Evolutionary conservation across 129 eudicot species (phyloP), one percentile per base, ranked within the genome.

Genomic region (Erigeron canadensis): DNA sequence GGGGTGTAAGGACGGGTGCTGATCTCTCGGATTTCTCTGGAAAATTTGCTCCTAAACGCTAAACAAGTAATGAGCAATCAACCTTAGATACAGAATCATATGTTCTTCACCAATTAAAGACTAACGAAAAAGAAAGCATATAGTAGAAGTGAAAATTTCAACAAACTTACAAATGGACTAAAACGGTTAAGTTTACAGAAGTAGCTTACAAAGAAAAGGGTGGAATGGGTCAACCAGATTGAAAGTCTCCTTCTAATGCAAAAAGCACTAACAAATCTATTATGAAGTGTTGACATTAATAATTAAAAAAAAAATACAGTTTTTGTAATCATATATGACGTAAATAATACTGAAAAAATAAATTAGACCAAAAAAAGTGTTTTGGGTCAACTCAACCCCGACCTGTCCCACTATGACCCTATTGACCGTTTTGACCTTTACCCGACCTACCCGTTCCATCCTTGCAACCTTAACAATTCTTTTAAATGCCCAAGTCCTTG

Each of bases 31-130:
- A 74, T 74, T 84, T 84, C 71, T 79, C 88, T 65, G 98, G 98
- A 76, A 94, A 94, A 71, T 84, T 96, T 54, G 91, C 92, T 62
- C 98, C 98, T 76, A 91, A 79, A 60, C 89, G 96, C 98, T 94
- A 89, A 43, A 78, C 61, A 74, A 11, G 46, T 48, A 74, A 18
- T 18, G 0, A 61, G 47, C n/a, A 8, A 61, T 28, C 2, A 61
- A 45, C 18, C n/a, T 63, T 63, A 44, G 39, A 65, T 60, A 19
- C 40, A 13, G 19, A 34, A 57, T 50, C 10, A 10, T 5, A 22
- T 3, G 50, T 69, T 43, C 55, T 65, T 65, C 37, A 19, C 54
- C 48, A 38, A 38, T 16, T 7, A 42, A 46, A 9, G 37, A 38
- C 16, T 7, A 42, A 46, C 5, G 37, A 45, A 46, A 44, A 17